Evolutionary conservation across 2,329 filamentous ascomycete genomes (phyloP), one percentile per base, ranked within the genome.

Genomic region (Epicoccum nigrum): DNA sequence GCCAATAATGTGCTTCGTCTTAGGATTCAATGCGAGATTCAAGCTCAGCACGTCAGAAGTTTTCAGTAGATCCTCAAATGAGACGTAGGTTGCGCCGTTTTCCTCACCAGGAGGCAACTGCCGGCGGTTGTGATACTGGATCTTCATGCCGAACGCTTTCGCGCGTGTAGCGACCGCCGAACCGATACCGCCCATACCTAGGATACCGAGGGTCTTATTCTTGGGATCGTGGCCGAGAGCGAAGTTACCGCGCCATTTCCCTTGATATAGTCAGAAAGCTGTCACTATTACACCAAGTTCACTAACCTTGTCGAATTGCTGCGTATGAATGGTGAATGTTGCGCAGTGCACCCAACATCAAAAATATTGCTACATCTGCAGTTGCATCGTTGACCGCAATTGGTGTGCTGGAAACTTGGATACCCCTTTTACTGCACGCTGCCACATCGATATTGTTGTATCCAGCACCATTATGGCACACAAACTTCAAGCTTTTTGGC

Each of bases 141-240:
- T 76, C 51, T 72, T 73, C 75, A 85, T 82, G 33, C 82, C 83
- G 55, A 85, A 83, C 0, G 77, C 77, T 23, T 76, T 76, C 3
- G 80, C 81, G 33, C 80, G 76, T 17, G 68, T 66, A 19, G 75
- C 76, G 8, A 79, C 75, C 6, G 79, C 78, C 12, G 76, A 72
- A 2, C 83, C 83, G 38, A 86, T 85, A 8, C 82, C 81, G 20
- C 83, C 83, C 81, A 85, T 83, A 9, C 83, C 83, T 1, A 86
- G 69, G 49, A 85, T 82, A 4, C 82, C 83, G 62, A 83, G 75
- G 1, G 71, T 71, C 62, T 82, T 81, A 51, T 79, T 77, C 59
- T 78, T 77, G 2, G 80, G 80, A 46, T 83, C 80, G 59, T 80
- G 79, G 12, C 80, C 81, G 28, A 83, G 76, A 1, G 67, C 69